Percentiles rank a stretch among this genome's conserved stretches.
Conservation (phyloP, 495 filamentous ascomycete genomes). For the Aspergillus coremiiformis region DNA sequence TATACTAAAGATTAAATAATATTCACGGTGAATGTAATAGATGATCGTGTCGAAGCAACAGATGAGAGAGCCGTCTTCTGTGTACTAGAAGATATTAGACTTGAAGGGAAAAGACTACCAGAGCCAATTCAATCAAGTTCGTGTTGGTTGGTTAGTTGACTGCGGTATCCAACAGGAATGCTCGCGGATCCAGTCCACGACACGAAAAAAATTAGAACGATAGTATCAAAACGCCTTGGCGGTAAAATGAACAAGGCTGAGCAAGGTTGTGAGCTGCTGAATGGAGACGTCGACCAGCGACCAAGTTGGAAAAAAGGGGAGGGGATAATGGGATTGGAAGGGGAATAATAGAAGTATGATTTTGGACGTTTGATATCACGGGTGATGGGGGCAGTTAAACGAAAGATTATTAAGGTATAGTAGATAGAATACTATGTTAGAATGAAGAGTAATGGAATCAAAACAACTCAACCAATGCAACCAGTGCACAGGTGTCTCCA, state of each 20-base stretch:
- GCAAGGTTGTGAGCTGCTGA: constrained; percentile 32
- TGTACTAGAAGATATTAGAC: not conserved
- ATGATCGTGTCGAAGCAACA: constrained; percentile 10
- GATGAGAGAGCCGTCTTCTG: constrained; percentile 2
- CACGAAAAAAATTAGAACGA: constrained; percentile 16
- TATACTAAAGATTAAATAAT: constrained; percentile 29
- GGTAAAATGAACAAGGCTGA: constrained; percentile 19
- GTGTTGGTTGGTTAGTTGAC: constrained; percentile 12
- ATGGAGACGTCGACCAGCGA: constrained; percentile 48
- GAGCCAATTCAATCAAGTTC: constrained; percentile 15
- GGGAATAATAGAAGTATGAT: constrained; percentile 29
- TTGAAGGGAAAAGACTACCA: constrained; percentile 18
- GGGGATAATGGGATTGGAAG: constrained; percentile 17
- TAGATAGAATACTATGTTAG: no score
- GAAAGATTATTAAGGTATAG: constrained; percentile 14
- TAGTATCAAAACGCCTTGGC: constrained; percentile 6
- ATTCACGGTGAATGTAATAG: constrained; percentile 12
- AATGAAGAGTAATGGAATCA: constrained; percentile 40
- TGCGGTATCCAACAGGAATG: not conserved
- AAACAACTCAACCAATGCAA: constrained; percentile 40
- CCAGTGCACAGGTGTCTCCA: constrained; percentile 39
- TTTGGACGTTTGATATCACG: not conserved
- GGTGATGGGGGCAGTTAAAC: no score
- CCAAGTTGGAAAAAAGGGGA: constrained; percentile 31
- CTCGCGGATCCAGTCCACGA: constrained; percentile 22